Conservation (phyloP, 129 eudicot species). For the Tagetes erecta region DNA sequence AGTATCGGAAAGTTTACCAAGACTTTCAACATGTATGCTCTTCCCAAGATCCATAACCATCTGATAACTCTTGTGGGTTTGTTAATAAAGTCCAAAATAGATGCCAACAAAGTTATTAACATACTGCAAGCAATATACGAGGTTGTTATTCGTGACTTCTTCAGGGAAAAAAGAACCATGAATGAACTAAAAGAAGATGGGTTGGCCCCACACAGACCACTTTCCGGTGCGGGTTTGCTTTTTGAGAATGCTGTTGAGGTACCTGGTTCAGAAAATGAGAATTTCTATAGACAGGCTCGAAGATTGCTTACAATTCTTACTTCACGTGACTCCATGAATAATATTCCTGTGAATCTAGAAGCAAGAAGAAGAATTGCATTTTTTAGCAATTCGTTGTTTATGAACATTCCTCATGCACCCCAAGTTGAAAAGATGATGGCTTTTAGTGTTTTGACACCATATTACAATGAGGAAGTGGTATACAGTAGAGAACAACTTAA, state of each 20-base stretch:
- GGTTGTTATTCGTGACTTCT: constrained; percentile 73
- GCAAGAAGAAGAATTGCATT: constrained; percentile 92
- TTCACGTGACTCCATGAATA: constrained; percentile 84
- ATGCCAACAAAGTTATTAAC: constrained; percentile 64
- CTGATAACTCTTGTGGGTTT: constrained; percentile 57
- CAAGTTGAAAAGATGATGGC: constrained; percentile 99
- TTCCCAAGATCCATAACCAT: constrained; percentile 64
- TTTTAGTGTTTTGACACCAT: constrained; percentile 92
- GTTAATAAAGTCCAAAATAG: constrained; percentile 52
- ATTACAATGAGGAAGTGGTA: constrained; percentile 89
- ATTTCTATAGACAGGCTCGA: constrained; percentile 76
- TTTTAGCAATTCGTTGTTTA: constrained; percentile 89
- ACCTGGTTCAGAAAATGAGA: constrained; percentile 56
- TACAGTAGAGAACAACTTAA: constrained; percentile 81
- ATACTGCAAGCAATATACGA: constrained; percentile 82
- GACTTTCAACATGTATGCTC: constrained; percentile 69
- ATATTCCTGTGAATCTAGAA: constrained; percentile 81
- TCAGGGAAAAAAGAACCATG: constrained; percentile 54
- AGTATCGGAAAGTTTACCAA: constrained; percentile 76
- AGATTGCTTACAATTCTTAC: constrained; percentile 80
- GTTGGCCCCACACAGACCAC: constrained; percentile 61
- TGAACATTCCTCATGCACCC: constrained; percentile 98
- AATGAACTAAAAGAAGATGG: constrained; percentile 73
- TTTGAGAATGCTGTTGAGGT: constrained; percentile 76
- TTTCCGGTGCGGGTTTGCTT: constrained; percentile 60